These are phyloP conservation scores for Aspergillus haitiensis DNA, from an alignment of 495 filamentous ascomycete genomes.

Conservation along the genomic window DNA sequence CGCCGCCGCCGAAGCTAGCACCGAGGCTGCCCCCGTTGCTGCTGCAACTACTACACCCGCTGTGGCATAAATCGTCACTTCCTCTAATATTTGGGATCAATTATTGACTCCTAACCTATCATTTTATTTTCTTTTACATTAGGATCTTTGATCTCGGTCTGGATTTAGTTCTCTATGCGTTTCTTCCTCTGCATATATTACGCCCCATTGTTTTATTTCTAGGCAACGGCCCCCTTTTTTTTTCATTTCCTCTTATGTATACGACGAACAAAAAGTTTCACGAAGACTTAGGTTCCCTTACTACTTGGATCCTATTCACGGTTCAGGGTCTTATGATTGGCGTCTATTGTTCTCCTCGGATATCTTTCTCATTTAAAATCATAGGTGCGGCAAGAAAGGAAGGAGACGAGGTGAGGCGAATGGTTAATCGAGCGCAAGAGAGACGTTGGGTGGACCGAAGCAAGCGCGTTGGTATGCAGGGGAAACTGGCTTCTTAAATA, in stretches of 20 bases:
- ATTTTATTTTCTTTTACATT: constrained; percentile 33
- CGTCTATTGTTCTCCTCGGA: constrained; percentile 46
- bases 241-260: constrained; percentile 42
- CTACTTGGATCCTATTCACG: constrained; percentile 34
- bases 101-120: constrained; percentile 28
- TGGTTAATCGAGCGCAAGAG: constrained; percentile 29
- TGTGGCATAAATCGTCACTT: constrained; percentile 51
- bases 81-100: constrained; percentile 27
- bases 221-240: constrained; percentile 27
- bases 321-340: constrained; percentile 47
- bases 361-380: constrained; percentile 32
- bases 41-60: constrained; percentile 53
- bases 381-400: constrained; percentile 31
- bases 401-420: constrained; percentile 31
- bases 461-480: constrained; percentile 27
- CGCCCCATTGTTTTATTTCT: constrained; percentile 29
- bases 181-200: constrained; percentile 50
- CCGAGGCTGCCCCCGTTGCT: constrained; percentile 33
- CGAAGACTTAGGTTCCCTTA: constrained; percentile 37
- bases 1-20: constrained; percentile 31
- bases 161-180: constrained; percentile 30
- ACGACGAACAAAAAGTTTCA: constrained; percentile 49
- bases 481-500: constrained; percentile 26
- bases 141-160: constrained; percentile 34
- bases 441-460: constrained; percentile 28